Evolutionary conservation across 139 green algal genomes (phyloP).

Genomic region (Picochlorum sp.): DNA sequence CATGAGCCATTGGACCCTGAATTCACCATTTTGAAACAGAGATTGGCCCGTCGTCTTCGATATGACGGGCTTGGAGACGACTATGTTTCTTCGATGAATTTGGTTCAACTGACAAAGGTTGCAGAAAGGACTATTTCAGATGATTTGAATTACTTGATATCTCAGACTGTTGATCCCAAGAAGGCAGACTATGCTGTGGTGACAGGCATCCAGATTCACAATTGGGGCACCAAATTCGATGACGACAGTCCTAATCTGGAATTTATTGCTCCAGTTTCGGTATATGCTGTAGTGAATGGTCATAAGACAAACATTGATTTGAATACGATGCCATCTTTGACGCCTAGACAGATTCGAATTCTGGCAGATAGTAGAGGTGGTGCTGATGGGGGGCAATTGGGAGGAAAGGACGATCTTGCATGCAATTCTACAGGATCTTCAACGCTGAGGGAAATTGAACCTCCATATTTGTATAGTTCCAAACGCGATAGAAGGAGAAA

Average conservation of each 20-base stretch:
- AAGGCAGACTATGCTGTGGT: conserved; percentile 82
- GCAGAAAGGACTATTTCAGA: conserved; percentile 72
- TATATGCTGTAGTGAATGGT: conserved; percentile 69
- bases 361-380: conserved; percentile 16
- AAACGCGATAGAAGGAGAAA: background rate
- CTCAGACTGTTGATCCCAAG: conserved; percentile 58
- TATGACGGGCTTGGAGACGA: conserved; percentile 26
- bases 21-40: conserved; percentile 80
- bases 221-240: conserved; percentile 51
- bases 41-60: conserved; percentile 59
- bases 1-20: conserved; percentile 78
- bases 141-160: conserved; percentile 83
- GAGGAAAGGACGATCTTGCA: conserved; percentile 5
- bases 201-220: conserved; percentile 84
- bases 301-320: conserved; percentile 64
- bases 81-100: conserved; percentile 31
- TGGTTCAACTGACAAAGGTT: conserved; percentile 67
- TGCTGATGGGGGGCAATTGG: background rate
- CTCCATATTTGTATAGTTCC: conserved; percentile 16
- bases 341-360: conserved; percentile 34
- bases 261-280: conserved; percentile 51
- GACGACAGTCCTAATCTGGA: conserved; percentile 55
- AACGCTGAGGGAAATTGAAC: conserved; percentile 29
- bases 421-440: conserved; percentile 19
- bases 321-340: conserved; percentile 35